phyloP scores from a whole-genome alignment of 1,139 yeast genomes.

The Wickerhamomyces sp. region DNA sequence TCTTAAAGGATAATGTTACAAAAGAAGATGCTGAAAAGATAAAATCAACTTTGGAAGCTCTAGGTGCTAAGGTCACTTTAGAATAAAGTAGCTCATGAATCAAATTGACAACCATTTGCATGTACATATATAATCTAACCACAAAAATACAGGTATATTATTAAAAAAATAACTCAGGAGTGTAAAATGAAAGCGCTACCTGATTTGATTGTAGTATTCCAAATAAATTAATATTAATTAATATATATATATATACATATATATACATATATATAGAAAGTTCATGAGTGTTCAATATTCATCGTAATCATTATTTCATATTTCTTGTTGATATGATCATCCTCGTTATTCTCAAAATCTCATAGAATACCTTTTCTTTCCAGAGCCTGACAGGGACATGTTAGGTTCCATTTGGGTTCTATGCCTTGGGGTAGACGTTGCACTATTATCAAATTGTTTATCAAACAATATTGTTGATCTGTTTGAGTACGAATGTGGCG shows the following conservation, averaged over 20 bases:
- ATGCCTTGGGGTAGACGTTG: neutral
- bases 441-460: neutral
- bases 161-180: neutral
- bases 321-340: no score
- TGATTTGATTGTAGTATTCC: no score
- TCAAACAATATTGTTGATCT: neutral
- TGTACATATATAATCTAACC: slow-evolving; percentile 8
- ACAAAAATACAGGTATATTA: slow-evolving; percentile 4
- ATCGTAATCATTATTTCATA: no score
- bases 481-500: neutral
- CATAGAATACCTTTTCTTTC: slow-evolving; percentile 20
- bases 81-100: slow-evolving; percentile 47
- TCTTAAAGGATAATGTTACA: slow-evolving; percentile 58
- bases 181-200: no score
- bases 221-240: no score
- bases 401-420: neutral
- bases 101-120: slow-evolving; percentile 3
- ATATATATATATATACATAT: neutral
- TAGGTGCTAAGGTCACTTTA: slow-evolving; percentile 88
- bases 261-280: neutral
- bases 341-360: slow-evolving; percentile 19
- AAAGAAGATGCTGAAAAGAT: slow-evolving; percentile 75
- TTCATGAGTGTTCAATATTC: neutral
- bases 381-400: neutral
- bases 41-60: slow-evolving; percentile 86